These are phyloP conservation scores for Pulveroboletus sp. DNA, from an alignment of 768 basidiomycete species.

Conservation along the genomic window DNA sequence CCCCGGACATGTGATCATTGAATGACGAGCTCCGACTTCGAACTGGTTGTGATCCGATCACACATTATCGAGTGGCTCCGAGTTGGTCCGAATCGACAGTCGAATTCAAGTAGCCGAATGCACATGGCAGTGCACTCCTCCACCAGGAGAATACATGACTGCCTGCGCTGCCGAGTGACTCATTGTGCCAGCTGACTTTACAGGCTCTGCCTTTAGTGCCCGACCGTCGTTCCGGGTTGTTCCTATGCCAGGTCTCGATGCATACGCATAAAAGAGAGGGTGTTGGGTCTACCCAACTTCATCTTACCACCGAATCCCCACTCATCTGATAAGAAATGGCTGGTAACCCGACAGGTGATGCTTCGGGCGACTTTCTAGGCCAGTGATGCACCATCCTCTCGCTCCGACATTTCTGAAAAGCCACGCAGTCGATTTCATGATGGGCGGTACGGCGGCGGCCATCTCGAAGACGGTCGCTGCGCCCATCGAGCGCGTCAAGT, in stretches of 20 bases:
- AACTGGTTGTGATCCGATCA: too few species aligned
- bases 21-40: too few species aligned
- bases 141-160: too few species aligned
- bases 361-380: conserved; percentile 19
- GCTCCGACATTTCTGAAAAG: conserved; percentile 1
- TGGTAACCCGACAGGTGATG: not conserved
- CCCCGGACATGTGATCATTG: too few species aligned
- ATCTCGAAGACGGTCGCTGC: conserved; percentile 40
- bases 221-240: conserved; percentile 17
- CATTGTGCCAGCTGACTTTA: too few species aligned
- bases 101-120: too few species aligned
- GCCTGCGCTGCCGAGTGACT: too few species aligned
- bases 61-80: too few species aligned
- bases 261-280: conserved; percentile 6
- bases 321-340: conserved; percentile 12
- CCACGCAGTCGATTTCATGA: conserved; percentile 33
- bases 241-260: conserved; percentile 4
- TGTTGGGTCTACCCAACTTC: too few species aligned
- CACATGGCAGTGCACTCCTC: too few species aligned
- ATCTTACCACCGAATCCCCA: conserved; percentile 14
- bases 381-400: not conserved
- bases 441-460: conserved; percentile 33
- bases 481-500: conserved; percentile 40
- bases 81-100: too few species aligned
- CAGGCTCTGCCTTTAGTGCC: not conserved